Percentiles rank a stretch among this genome's conserved stretches.
Evolutionary conservation across 106 monocot species (phyloP).

Genomic region (Cymbidium sinense): DNA sequence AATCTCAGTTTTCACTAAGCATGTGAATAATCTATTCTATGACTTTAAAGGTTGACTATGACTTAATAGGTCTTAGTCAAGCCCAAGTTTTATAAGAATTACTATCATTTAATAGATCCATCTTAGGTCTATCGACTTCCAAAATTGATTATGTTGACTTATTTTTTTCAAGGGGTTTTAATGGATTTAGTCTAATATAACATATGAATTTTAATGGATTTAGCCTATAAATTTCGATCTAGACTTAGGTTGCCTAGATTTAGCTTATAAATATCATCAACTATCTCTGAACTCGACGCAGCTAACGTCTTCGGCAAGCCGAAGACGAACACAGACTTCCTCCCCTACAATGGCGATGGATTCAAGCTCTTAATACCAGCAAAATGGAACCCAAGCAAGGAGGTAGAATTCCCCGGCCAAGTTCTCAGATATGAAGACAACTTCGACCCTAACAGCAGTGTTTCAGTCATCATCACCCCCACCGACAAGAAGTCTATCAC

Average conservation of each 20-base stretch:
- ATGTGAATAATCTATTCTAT: too few species aligned
- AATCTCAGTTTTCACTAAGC: too few species aligned
- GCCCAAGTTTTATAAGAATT: too few species aligned
- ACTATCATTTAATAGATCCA: too few species aligned
- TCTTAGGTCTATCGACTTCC: too few species aligned
- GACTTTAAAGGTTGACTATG: too few species aligned
- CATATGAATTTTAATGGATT: neutral
- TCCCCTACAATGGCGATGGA: conserved; percentile 47
- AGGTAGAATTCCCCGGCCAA: conserved; percentile 82
- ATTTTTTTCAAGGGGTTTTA: too few species aligned
- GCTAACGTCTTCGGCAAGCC: conserved; percentile 90
- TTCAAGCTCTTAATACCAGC: conserved; percentile 74
- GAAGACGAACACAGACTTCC: conserved; percentile 83
- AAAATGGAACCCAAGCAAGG: conserved; percentile 97
- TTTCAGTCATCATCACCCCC: conserved; percentile 56
- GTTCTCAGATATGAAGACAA: conserved; percentile 91
- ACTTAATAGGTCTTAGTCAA: too few species aligned
- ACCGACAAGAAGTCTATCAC: conserved; percentile 77
- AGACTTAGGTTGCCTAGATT: neutral
- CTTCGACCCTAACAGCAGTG: conserved; percentile 74
- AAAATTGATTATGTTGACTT: too few species aligned
- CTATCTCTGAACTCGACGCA: conserved; percentile 12
- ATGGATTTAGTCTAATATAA: too few species aligned
- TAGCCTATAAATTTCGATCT: neutral
- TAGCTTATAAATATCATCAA: neutral